Base-by-base conservation (phyloP, 2,329 filamentous ascomycete species). In the Neofusicoccum umdonicola region DNA sequence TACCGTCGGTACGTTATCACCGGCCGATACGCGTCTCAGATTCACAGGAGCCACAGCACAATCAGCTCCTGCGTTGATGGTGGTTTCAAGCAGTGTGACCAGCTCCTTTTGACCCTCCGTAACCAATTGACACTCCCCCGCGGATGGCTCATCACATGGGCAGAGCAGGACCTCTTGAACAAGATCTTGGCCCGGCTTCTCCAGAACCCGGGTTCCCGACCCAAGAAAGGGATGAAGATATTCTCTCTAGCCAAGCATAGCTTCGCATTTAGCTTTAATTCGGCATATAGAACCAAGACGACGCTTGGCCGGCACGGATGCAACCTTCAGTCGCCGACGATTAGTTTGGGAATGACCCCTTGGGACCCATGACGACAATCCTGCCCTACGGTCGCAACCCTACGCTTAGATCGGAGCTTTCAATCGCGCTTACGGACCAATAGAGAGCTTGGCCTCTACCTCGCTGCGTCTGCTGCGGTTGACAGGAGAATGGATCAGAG, bases 291-390 rank as follows among this genome's bases (percentile, higher is more conserved):
- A 31, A 22, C 35, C 13, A 39, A 51, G 45, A 51, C 45, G 17
- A 50, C 52, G 44, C 62, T 57, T 64, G 50, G 41, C 61, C 50
- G 15, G 50, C 51, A 64, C 62, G 45, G 44, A 64, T 64, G 62
- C 44, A 58, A 64, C 62, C 17, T 51, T 41, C 15, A 34, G 19
- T 42, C 22, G 41, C n/a, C 35, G 41, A 41, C 27, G 17, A 39
- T 27, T n/a, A 57, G 17, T 56, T n/a, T 47, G 62, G 42, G 62
- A 58, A 64, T 64, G 52, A 41, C 42, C 44, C 34, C 62, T 64
- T 50, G 52, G 19, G 4, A 58, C 15, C 34, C 34, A 54, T 64
- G 62, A 58, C 52, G 62, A 64, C 52, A 41, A 39, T 7, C 37
- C 13, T 61, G 27, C 57, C 42, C 45, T 62, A 34, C 58, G 34